Evolutionary conservation across 148 eudicot genomes (phyloP), one percentile per base, ranked within the genome.

Genomic region (Pouteria glomerata): DNA sequence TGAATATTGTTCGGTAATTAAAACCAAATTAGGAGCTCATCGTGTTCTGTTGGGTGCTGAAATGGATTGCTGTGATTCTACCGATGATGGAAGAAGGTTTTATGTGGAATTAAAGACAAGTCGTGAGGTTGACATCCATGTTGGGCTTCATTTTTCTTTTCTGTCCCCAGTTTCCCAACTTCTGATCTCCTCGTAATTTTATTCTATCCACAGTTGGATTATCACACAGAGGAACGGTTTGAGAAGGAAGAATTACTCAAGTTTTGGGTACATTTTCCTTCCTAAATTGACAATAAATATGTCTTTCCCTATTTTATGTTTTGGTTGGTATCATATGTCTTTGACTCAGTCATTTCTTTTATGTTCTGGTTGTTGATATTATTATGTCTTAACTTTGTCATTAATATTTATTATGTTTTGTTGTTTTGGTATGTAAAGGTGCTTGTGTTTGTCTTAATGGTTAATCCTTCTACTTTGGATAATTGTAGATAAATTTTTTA

Each of bases 21-120:
- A 90, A 74, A 95, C 99, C 62, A 95, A 95, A 79, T 77, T 95
- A 42, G 99, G 99, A 42, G 97, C 97, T 64, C 99, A 95, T 57
- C 91, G 99, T 31, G 75, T 95, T 77, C 75, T 95, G 66, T 91
- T 95, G 99, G 99, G 99, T 79, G 99, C 99, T 77, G 99, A 95
- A 89, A 95, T 91, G 99, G 97, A 95, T 81, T 95, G 99, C 72
- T 92, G 93, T 79, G 99, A 95, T 84, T 87, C 88, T 48, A 84
- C 93, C 26, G 96, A 95, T 81, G 97, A 95, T 81, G 99, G 97
- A 39, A 84, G 81, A 83, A 89, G 86, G 83, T 89, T 91, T 77
- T 95, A 95, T 74, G 93, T 95, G 75, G 99, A 95, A 78, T 70
- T 95, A 68, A 95, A 95, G 85, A 95, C 99, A 68, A 88, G 93